These are phyloP conservation scores for Lenwebbia sp. DNA, from an alignment of 345 rosid species.

Conservation along the genomic window DNA sequence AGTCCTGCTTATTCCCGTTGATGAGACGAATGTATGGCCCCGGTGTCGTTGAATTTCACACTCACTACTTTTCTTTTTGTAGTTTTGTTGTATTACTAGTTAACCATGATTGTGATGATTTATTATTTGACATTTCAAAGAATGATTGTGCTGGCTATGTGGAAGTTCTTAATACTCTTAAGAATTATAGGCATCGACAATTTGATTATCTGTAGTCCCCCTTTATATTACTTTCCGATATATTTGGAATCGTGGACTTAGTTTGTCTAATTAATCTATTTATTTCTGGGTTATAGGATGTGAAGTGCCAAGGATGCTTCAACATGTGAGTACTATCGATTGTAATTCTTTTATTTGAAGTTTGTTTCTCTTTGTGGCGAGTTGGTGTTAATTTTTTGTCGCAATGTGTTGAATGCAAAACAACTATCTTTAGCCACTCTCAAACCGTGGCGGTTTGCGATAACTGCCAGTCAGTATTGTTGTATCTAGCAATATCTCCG, in stretches of 20 bases:
- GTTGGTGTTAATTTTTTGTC: neutral
- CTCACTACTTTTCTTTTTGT: neutral
- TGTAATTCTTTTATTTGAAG: neutral
- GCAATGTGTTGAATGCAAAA: slow-evolving; percentile 11
- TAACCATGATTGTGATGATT: neutral
- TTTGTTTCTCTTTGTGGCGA: neutral
- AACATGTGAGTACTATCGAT: slow-evolving; percentile 31
- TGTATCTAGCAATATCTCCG: too few species aligned
- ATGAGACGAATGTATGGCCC: too few species aligned
- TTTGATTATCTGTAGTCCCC: neutral
- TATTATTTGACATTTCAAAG: neutral
- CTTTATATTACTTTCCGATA: neutral
- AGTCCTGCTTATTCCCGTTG: too few species aligned
- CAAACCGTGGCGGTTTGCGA: slow-evolving; percentile 67
- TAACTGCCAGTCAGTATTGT: slow-evolving; percentile 62
- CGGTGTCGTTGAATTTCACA: neutral
- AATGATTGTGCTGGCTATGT: neutral
- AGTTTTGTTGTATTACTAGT: neutral
- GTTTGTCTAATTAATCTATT: neutral
- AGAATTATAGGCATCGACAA: fast-evolving
- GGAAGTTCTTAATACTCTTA: neutral
- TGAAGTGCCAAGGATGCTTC: slow-evolving; percentile 74
- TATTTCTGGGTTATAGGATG: slow-evolving; percentile 33
- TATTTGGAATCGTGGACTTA: neutral
- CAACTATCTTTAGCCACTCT: slow-evolving; percentile 72